Evolutionary conservation across 805 yeast species (phyloP).

Genomic region (Yarrowia bubula): DNA sequence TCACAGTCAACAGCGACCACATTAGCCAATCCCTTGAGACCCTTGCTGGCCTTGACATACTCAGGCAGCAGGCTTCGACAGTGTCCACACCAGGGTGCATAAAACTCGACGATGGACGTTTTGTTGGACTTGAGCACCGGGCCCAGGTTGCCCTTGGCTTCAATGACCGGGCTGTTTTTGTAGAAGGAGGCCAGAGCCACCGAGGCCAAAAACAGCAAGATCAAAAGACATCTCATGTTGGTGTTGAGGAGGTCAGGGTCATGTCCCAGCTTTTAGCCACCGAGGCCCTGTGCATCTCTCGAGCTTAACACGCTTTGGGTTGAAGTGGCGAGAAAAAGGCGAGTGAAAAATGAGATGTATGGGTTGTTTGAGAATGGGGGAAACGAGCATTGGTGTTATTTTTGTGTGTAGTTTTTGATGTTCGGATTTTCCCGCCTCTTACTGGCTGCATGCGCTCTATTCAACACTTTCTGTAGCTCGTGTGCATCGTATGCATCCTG

Average conservation of each 20-base stretch:
- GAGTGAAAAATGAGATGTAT: background rate
- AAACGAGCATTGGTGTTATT: no score
- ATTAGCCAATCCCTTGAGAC: constrained; percentile 46
- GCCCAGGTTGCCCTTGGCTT: constrained; percentile 24
- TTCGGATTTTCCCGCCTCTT: no score
- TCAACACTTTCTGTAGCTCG: background rate
- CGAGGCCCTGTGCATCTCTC: background rate
- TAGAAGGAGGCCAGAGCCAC: constrained; percentile 26
- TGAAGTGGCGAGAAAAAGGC: background rate
- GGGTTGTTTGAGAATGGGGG: no score
- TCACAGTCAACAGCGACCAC: constrained; percentile 80
- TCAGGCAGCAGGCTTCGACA: constrained; percentile 69
- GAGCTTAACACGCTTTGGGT: constrained; percentile 16
- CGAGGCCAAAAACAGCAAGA: constrained; percentile 14
- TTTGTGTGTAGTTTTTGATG: background rate
- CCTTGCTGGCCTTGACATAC: constrained; percentile 61
- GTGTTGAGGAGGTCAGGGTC: background rate
- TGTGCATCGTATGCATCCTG: background rate
- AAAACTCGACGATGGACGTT: constrained; percentile 64
- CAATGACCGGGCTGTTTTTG: constrained; percentile 23
- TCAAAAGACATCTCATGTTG: constrained; percentile 23
- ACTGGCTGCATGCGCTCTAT: no score
- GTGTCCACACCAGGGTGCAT: constrained; percentile 98
- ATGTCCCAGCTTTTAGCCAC: background rate
- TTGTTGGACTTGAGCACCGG: constrained; percentile 26